Conservation (phyloP, 1,284 basidiomycete species). For the Cryptococcus sp. region DNA sequence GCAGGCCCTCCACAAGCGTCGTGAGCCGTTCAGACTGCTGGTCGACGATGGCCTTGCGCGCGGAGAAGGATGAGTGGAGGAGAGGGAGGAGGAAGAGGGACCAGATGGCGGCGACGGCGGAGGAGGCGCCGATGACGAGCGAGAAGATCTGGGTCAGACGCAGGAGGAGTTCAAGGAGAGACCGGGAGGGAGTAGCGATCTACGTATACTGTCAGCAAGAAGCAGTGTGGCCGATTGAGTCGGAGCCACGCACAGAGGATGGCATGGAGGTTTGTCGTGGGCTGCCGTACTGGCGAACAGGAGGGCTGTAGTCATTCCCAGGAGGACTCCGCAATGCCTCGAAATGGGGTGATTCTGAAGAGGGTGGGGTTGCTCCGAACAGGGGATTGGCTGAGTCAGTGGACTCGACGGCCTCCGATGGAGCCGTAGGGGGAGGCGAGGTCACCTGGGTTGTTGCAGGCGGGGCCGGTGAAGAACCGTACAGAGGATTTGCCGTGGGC, state of each 20-base stretch:
- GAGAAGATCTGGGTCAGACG: slow-evolving; percentile 42
- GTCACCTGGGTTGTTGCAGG: background rate
- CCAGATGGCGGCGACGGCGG: slow-evolving; percentile 38
- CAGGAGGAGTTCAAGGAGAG: slow-evolving; percentile 24
- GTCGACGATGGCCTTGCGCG: slow-evolving; percentile 38
- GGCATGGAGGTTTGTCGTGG: too few relatives aligned
- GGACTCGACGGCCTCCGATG: background rate
- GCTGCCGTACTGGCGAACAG: too few relatives aligned
- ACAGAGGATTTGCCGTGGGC: slow-evolving; percentile 18
- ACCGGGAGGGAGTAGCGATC: background rate
- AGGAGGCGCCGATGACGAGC: slow-evolving; percentile 38
- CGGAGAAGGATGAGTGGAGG: slow-evolving; percentile 45
- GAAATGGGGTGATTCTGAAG: background rate
- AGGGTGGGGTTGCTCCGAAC: slow-evolving; percentile 11
- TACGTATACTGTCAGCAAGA: background rate
- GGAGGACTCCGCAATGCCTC: too few relatives aligned
- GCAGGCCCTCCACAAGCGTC: slow-evolving; percentile 20
- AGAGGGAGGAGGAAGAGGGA: slow-evolving; percentile 44
- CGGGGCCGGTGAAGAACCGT: slow-evolving; percentile 17
- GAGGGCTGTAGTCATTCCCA: too few relatives aligned
- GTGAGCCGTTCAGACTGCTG: slow-evolving; percentile 33
- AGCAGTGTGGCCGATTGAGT: background rate
- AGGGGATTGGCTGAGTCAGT: slow-evolving; percentile 4
- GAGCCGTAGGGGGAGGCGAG: background rate
- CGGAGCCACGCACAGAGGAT: background rate